Base-by-base conservation (phyloP, 2,329 filamentous ascomycete species). In the Sclerotinia nivalis region DNA sequence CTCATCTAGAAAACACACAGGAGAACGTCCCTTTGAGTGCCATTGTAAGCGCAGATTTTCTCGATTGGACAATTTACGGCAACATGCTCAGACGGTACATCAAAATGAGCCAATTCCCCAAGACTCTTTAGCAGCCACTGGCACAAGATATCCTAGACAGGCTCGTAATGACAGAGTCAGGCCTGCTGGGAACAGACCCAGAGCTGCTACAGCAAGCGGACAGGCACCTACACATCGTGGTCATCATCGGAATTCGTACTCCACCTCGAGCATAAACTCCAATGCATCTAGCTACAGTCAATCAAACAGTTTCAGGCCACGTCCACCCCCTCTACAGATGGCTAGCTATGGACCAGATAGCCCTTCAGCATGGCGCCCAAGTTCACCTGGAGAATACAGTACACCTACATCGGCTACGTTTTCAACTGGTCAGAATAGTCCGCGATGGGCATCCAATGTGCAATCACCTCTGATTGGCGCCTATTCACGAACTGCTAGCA, bases 81-180 rank as follows among this genome's bases (percentile, higher is more conserved):
- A 99, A 79, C 96, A 99, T 84, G 96, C 96, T 58, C 94, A 97
- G 80, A 98, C 96, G 0, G 96, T 99, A 0, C 96, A 99, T 79
- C 92, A 97, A 70, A 97, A 98, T 79, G 96, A 98, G 79, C 93
- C 97, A 70, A 99, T 99, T 47, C 96, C 96, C 4, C 89, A 90
- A 54, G 93, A 97, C 79, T 98, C 96, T 1, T 86, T 98, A 28
- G 96, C 96, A 22, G 96, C 95, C 5, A 96, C 93, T 1, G 93
- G 94, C 34, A 97, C 94, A 12, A 87, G 95, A 52, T 97, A 97
- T 76, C 95, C 97, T 77, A 87, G 95, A 72, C 94, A 97, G 80
- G 93, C 97, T 71, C 88, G 95, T 67, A 96, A 93, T 0, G 94
- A 97, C 74, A 86, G 93, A 71, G 91, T 95, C 47, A 87, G 93